A percentile compares a stretch with the other conserved stretches of the same genome.
Evolutionary conservation across 208 protist species (phyloP).

Genomic region (Porcisia deanei): DNA sequence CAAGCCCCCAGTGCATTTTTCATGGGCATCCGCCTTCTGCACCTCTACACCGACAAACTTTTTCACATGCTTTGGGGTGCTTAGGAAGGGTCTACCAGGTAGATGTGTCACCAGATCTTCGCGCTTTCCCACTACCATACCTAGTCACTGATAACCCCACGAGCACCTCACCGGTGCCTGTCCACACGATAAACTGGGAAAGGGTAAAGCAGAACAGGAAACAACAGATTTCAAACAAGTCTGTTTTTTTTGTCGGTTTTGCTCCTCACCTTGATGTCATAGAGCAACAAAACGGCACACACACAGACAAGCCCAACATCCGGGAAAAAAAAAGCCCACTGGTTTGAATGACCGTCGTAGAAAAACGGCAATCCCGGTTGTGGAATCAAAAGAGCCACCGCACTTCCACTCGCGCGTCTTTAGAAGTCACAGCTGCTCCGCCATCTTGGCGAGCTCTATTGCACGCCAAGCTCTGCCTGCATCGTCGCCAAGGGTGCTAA

Average conservation of each 20-base stretch:
- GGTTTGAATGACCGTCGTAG: too few species aligned
- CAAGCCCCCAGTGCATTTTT: not conserved
- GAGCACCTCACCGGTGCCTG: not conserved
- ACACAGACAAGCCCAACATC: not conserved
- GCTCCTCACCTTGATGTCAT: not conserved
- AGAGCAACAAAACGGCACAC: not conserved
- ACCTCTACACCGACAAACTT: not conserved
- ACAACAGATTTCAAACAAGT: not conserved
- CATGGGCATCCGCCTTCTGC: not conserved
- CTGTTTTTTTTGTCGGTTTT: not conserved
- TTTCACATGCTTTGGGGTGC: not conserved
- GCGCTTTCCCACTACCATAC: not conserved
- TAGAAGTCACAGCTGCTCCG: not conserved
- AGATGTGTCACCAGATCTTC: not conserved
- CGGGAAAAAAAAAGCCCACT: too few species aligned
- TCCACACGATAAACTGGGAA: not conserved
- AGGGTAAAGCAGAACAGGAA: not conserved
- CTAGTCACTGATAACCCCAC: not conserved
- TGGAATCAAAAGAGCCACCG: not conserved
- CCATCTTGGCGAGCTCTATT: conserved; percentile 24
- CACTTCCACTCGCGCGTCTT: not conserved
- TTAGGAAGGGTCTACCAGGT: not conserved
- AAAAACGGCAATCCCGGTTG: too few species aligned
- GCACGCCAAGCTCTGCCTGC: conserved; percentile 7
- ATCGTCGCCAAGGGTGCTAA: not conserved